Evolutionary conservation across 1,284 basidiomycete genomes (phyloP).

Genomic region (Blastosporella zonata): DNA sequence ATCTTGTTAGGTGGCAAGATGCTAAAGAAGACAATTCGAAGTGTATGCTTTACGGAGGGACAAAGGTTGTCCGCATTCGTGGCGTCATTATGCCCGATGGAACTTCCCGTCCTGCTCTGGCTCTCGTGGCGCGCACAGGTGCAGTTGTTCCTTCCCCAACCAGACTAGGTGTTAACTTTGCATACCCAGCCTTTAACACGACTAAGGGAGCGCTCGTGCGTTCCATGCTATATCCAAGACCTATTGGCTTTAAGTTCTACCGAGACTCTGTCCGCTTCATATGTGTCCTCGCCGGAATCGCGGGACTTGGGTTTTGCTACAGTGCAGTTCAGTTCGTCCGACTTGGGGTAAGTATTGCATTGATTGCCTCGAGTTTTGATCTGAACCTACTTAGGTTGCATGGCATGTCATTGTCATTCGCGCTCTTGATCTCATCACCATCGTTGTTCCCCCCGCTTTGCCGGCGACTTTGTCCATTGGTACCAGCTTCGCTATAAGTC

Average conservation of each 20-base stretch:
- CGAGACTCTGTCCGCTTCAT: conserved; percentile 98
- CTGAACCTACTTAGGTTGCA: conserved; percentile 51
- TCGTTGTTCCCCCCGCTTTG: conserved; percentile 96
- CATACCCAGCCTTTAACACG: conserved; percentile 81
- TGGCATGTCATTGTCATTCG: conserved; percentile 93
- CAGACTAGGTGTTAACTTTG: conserved; percentile 2
- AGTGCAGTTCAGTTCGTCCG: conserved; percentile 91
- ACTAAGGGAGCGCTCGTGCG: conserved; percentile 96
- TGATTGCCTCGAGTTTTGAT: not conserved
- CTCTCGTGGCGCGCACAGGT: conserved; percentile 91
- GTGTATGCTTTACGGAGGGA: conserved; percentile 91
- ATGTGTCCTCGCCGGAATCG: conserved; percentile 85
- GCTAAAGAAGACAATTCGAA: conserved; percentile 77
- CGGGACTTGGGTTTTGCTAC: conserved; percentile 83
- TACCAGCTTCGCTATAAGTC: conserved; percentile 91
- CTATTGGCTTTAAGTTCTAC: conserved; percentile 97
- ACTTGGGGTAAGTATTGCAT: conserved; percentile 65
- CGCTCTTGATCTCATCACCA: conserved; percentile 95
- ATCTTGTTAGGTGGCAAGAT: conserved; percentile 68
- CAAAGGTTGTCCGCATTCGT: conserved; percentile 89
- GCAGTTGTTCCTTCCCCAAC: conserved; percentile 15
- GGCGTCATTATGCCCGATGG: conserved; percentile 55
- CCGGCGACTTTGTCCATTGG: conserved; percentile 98
- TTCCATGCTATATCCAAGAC: conserved; percentile 99
- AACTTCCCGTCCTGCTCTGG: conserved; percentile 69